These are phyloP conservation scores for Ottelia alismoides DNA, from an alignment of 106 monocot species.

Conservation along the genomic window DNA sequence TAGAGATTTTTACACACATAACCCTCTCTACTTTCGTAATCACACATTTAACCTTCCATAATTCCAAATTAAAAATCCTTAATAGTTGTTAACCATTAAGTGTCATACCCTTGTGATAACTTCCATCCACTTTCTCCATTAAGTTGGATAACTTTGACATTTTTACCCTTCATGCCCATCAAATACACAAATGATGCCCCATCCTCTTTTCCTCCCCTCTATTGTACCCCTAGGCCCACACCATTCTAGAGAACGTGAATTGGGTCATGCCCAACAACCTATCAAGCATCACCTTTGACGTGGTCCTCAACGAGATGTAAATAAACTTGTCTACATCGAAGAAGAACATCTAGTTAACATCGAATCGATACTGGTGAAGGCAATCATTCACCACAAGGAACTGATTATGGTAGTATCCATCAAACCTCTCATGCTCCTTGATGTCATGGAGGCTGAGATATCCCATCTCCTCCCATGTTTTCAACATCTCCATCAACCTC, in stretches of 20 bases:
- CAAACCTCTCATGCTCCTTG: conserved; percentile 54
- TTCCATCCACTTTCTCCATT: no score
- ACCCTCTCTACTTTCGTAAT: no score
- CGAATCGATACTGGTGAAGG: conserved; percentile 39
- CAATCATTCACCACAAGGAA: conserved; percentile 82
- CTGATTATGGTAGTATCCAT: conserved; percentile 89
- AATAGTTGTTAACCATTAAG: no score
- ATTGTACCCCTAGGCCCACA: no score
- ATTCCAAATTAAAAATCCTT: no score
- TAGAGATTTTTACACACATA: no score
- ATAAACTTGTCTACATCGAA: conserved; percentile 83
- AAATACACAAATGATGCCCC: no score
- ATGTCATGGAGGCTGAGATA: conserved; percentile 50
- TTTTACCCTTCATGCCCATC: no score
- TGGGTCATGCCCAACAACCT: conserved; percentile 33
- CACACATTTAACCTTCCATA: no score
- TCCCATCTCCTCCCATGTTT: conserved; percentile 59
- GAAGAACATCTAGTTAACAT: conserved; percentile 70
- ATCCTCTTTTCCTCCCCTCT: no score
- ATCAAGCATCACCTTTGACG: conserved; percentile 18
- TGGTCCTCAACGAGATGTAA: conserved; percentile 23
- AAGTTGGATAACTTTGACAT: no score
- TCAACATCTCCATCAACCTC: conserved; percentile 39
- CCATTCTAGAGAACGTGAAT: conserved; percentile 53
- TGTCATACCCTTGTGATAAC: no score